phyloP scores from a whole-genome alignment of 1,139 yeast genomes.

The Scheffersomyces segobiensis region DNA sequence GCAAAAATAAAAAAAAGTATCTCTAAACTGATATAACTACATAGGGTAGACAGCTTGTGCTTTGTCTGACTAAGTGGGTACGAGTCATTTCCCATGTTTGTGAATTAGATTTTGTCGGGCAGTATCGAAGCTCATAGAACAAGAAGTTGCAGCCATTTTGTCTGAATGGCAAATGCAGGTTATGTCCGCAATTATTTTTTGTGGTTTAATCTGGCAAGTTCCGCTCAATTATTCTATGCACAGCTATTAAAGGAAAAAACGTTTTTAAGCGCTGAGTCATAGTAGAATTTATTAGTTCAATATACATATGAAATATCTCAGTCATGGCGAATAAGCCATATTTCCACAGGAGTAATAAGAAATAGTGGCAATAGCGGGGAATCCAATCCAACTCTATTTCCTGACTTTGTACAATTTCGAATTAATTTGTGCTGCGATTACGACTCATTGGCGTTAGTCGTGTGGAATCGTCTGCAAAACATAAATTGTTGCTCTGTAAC shows the following conservation, averaged over 20 bases:
- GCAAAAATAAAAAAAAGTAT: no score
- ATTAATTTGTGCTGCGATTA: background rate
- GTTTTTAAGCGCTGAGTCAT: background rate
- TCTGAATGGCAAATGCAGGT: background rate
- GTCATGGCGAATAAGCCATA: no score
- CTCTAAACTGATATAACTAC: background rate
- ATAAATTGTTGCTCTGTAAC: slow-evolving; percentile 17
- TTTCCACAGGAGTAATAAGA: background rate
- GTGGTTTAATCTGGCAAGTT: background rate
- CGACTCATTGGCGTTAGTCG: slow-evolving; percentile 2
- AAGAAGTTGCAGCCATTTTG: background rate
- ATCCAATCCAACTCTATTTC: background rate
- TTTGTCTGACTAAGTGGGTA: background rate
- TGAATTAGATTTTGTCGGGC: no score
- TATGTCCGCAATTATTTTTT: no score
- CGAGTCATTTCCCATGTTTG: background rate
- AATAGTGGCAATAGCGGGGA: background rate
- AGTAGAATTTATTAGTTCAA: no score
- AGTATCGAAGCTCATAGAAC: no score
- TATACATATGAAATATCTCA: background rate
- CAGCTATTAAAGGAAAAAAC: background rate
- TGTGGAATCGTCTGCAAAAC: slow-evolving; percentile 3
- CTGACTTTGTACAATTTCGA: background rate
- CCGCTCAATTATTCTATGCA: background rate
- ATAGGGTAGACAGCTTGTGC: background rate